Percentiles rank a stretch among this genome's conserved stretches.
These are phyloP conservation scores for Kurtzmaniella cleridarum DNA, from an alignment of 805 yeast genomes.

Conservation along the genomic window DNA sequence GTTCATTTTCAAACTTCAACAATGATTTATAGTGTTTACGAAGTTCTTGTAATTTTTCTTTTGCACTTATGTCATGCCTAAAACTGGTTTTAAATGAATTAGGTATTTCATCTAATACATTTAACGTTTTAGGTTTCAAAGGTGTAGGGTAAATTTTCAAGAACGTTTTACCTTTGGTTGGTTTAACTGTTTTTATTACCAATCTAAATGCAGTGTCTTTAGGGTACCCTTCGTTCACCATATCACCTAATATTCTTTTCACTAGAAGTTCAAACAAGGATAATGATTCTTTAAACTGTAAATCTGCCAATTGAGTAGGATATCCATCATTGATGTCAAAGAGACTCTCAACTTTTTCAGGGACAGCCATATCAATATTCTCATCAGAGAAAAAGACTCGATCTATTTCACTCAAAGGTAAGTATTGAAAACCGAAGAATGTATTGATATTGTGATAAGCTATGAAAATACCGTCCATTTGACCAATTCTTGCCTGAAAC, in stretches of 20 bases:
- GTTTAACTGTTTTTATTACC: slow-evolving; percentile 13
- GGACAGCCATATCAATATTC: slow-evolving; percentile 2
- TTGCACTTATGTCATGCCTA: slow-evolving; percentile 18
- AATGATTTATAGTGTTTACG: slow-evolving; percentile 9
- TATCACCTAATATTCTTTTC: slow-evolving; percentile 21
- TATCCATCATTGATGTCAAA: slow-evolving; percentile 26
- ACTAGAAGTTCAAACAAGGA: slow-evolving; percentile 39
- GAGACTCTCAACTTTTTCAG: slow-evolving; percentile 12
- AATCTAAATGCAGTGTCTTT: slow-evolving; percentile 22
- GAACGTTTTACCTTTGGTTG: slow-evolving; percentile 4
- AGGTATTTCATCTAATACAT: slow-evolving; percentile 20
- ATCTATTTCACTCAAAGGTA: slow-evolving; percentile 73
- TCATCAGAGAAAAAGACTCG: slow-evolving; percentile 19
- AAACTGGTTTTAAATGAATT: slow-evolving; percentile 26
- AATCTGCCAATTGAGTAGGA: slow-evolving; percentile 53
- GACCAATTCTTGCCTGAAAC: slow-evolving; percentile 89
- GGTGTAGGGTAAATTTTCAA: slow-evolving; percentile 29
- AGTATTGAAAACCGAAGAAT: slow-evolving; percentile 86
- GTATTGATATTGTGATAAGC: slow-evolving; percentile 82
- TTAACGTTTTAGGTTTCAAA: slow-evolving; percentile 14
- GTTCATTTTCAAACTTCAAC: too few species aligned
- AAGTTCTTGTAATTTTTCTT: slow-evolving; percentile 19
- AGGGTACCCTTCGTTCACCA: slow-evolving; percentile 9
- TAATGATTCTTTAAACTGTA: slow-evolving; percentile 61
- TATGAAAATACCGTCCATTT: slow-evolving; percentile 93